Conservation (phyloP, 1,284 basidiomycete genomes). For the Leccinum angustisporum region DNA sequence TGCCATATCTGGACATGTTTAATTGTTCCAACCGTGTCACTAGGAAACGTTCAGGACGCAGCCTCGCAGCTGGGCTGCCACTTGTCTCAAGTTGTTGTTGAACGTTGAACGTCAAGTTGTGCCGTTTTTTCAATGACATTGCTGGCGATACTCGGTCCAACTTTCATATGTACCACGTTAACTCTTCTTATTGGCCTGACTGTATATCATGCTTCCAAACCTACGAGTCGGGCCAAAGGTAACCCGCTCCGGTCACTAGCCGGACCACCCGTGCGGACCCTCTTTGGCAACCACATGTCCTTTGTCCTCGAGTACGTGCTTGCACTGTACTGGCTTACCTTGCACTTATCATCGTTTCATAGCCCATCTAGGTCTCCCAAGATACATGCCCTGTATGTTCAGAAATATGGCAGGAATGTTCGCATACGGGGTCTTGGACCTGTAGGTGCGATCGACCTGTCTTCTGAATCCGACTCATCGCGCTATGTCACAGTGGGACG, state of each 20-base stretch:
- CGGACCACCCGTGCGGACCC: conserved; percentile 52
- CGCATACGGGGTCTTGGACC: conserved; percentile 64
- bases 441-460: conserved; percentile 42
- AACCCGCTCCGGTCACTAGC: conserved; percentile 56
- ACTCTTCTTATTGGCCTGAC: conserved; percentile 25
- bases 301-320: conserved; percentile 55
- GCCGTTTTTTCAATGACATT: neutral
- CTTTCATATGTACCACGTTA: conserved; percentile 27
- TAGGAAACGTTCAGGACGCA: neutral
- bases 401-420: conserved; percentile 57
- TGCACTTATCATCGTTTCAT: conserved; percentile 3
- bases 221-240: conserved; percentile 33
- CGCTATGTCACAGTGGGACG: conserved; percentile 58
- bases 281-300: conserved; percentile 55
- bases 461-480: conserved; percentile 10
- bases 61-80: neutral
- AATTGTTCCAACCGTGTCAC: neutral
- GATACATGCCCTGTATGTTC: conserved; percentile 52
- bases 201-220: conserved; percentile 37
- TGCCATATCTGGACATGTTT: conserved; percentile 8
- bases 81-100: neutral
- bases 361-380: conserved; percentile 58
- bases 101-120: neutral
- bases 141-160: conserved; percentile 8
- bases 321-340: neutral